These are phyloP conservation scores for Plectosphaerella plurivora DNA, from an alignment of 2,329 filamentous ascomycete species.

Conservation along the genomic window DNA sequence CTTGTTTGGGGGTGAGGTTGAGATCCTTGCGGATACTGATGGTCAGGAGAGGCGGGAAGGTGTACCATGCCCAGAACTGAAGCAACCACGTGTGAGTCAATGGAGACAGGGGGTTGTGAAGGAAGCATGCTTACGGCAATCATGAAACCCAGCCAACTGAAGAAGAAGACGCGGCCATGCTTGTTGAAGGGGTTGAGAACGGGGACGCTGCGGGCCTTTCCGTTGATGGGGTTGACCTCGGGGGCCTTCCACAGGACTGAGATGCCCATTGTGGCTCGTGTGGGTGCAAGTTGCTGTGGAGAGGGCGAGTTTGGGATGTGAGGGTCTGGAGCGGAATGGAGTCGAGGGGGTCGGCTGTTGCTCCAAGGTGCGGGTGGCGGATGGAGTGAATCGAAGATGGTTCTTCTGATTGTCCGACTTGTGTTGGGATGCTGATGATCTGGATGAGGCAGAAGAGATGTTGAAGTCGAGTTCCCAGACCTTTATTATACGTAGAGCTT, in stretches of 20 bases:
- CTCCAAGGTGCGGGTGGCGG: background rate
- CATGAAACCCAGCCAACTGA: slow-evolving; percentile 83
- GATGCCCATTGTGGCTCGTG: slow-evolving; percentile 21
- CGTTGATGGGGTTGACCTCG: slow-evolving; percentile 77
- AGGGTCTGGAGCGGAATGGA: too few relatives aligned
- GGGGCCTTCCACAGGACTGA: slow-evolving; percentile 50
- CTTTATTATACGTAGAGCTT: background rate
- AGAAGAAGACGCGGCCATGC: slow-evolving; percentile 87
- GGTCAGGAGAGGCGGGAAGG: slow-evolving; percentile 76
- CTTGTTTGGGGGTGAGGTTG: slow-evolving; percentile 61
- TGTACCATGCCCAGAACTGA: slow-evolving; percentile 83
- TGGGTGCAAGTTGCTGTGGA: background rate
- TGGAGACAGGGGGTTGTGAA: too few relatives aligned
- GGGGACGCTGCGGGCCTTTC: slow-evolving; percentile 69
- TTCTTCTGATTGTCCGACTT: background rate
- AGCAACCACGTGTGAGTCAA: slow-evolving; percentile 44
- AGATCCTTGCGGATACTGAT: slow-evolving; percentile 79
- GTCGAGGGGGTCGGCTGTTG: background rate
- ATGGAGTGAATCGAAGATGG: background rate
- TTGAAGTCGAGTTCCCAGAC: background rate
- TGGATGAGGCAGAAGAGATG: background rate
- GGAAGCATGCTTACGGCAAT: slow-evolving; percentile 60
- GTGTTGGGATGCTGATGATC: background rate
- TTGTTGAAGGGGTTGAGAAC: slow-evolving; percentile 71
- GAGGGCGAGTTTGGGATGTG: background rate